Evolutionary conservation across 2,329 filamentous ascomycete species (phyloP).

Genomic region (Xylariomycetidae sp.): DNA sequence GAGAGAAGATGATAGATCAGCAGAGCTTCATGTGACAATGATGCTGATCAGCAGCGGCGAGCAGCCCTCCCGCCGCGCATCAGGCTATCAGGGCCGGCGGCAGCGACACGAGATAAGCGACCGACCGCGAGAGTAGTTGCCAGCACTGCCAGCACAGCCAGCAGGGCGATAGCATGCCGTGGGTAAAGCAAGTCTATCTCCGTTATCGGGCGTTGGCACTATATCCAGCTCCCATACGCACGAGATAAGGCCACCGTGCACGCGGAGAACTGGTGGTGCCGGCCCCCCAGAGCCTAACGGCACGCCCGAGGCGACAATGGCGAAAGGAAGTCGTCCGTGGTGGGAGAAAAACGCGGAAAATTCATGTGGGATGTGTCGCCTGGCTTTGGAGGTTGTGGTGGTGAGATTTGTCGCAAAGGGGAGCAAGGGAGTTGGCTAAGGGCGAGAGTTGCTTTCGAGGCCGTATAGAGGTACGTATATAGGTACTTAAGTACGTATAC

Average conservation of each 20-base stretch:
- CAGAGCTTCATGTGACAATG: too few species aligned
- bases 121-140: neutral
- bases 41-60: too few species aligned
- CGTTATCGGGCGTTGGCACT: constrained; percentile 23
- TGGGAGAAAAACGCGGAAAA: neutral
- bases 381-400: too few species aligned
- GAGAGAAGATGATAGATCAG: too few species aligned
- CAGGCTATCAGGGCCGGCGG: too few species aligned
- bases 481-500: neutral
- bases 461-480: too few species aligned
- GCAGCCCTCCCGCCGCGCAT: neutral
- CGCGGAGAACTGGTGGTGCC: neutral
- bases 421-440: too few species aligned
- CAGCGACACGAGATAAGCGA: too few species aligned
- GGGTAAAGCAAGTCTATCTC: constrained; percentile 19
- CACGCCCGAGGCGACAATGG: neutral
- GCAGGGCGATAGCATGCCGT: neutral
- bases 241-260: constrained; percentile 16
- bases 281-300: neutral
- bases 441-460: too few species aligned
- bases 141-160: neutral
- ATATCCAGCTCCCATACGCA: constrained; percentile 6
- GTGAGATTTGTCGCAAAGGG: too few species aligned
- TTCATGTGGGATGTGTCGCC: neutral
- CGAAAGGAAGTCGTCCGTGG: constrained; percentile 4